Evolutionary conservation across 768 basidiomycete genomes (phyloP), one percentile per base, ranked within the genome.

Genomic region (Macrolepiota fuliginosa): DNA sequence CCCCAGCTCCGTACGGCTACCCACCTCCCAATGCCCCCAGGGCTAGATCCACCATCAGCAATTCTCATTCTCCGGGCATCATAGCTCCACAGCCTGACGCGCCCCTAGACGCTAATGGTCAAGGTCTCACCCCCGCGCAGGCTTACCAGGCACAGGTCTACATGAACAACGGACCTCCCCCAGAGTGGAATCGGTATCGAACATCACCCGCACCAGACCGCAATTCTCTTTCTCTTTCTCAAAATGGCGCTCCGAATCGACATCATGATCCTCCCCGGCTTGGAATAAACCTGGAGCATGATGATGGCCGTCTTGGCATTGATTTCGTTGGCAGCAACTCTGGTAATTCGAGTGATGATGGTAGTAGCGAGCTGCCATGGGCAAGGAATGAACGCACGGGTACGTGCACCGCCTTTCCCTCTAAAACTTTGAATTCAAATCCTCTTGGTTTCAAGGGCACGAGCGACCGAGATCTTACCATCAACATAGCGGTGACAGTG

Each of bases 131-230:
- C 3, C 85, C 89, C 47, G 88, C 90, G 10, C 91, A 93, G 71
- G 87, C 89, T 37, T 92, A 92, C 75, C 92, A 91, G 68, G 85
- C 87, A 7, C 89, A 92, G 71, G 81, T 91, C 50, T 86, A 86
- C 67, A 74, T 73, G 61, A 83, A 79, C 67, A 78, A 72, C 60
- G 64, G 47, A 29, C 73, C 62, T 45, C 69, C 69, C 52, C 58
- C 68, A 63, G 73, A 73, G 54, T 65, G 70, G 68, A 68, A 64
- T 64, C 68, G 68, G 42, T 69, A 67, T 58, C 70, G 72, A 39
- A 61, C 66, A 35, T 69, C 78, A 19, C 66, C 74, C 22, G 67
- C 64, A 35, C 69, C 70, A n/a, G 66, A 67, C 62, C 70, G 66
- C 52, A 67, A 50, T 25, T 47, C 63, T 42, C 64, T 67, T 53